Base-by-base conservation (phyloP, 2,329 filamentous ascomycete genomes). In the Talaromyces sp. region DNA sequence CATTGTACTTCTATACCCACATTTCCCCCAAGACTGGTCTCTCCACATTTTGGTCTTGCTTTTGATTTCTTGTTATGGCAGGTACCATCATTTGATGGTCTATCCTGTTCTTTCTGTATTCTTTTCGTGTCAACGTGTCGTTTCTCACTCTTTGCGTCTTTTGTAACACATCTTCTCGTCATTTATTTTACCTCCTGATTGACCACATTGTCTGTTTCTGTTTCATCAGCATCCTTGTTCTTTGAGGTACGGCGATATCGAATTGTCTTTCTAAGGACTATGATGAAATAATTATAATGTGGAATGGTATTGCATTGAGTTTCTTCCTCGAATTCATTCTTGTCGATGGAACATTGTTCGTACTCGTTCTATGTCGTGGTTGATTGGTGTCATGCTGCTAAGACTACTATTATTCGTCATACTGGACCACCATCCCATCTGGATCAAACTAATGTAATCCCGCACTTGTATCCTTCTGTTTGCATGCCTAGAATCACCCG, bases 21-120 rank as follows among this genome's bases (percentile, higher is more conserved):
- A 25, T 27, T 61, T 61, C 15, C 38, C 19, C 51, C 34, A 59
- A 62, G 54, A 53, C 40, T 59, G 54, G 43, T 60, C 54, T 63
- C 53, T 66, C 22, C 38, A 40, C 58, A 49, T 65, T 38, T 49
- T 53, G 45, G 34, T 34, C 38, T 66, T 49, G 17, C 15, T 11
- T 34, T 51, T 45, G 11, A 34, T 69, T 69, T 66, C 36, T 29
- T 68, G 70, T 68, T 65, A 59, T 72, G 70, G 68, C 64, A 69
- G 69, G 68, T 72, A 67, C 67, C 65, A 68, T 70, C 69, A 71
- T 56, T 56, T 45, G 27, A 36, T 56, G 61, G 25, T 40, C 29
- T 58, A 29, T 53, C 53, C 38, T 40, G 64, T 66, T 62, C 63
- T 58, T 31, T 65, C 13, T 58, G 25, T 40, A 11, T 63, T 25